Conservation (phyloP, 2,329 filamentous ascomycete genomes). For the Stenocarpella maydis region DNA sequence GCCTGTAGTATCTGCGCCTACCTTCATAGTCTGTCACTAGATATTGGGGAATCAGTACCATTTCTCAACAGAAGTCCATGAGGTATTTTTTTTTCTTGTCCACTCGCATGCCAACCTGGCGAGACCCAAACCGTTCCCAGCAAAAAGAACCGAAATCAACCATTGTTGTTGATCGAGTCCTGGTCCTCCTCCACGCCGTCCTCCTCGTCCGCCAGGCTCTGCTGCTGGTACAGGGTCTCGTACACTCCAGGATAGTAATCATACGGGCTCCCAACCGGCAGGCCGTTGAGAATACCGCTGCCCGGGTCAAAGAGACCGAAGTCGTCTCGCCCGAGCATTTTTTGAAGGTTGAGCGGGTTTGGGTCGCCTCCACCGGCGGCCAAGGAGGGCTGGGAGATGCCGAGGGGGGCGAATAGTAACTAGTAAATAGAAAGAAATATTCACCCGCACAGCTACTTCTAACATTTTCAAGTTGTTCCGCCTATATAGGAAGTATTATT, state of each 20-base stretch:
- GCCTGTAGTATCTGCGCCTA: too few species aligned
- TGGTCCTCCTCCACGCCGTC: neutral
- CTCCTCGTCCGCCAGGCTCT: neutral
- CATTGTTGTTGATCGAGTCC: neutral
- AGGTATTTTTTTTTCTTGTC: too few species aligned
- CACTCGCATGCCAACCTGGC: too few species aligned
- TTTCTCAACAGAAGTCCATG: too few species aligned
- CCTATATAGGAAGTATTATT: too few species aligned
- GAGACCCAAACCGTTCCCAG: neutral
- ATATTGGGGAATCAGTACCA: too few species aligned
- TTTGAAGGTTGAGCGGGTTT: neutral
- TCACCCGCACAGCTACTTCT: too few species aligned
- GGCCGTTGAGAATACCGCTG: neutral
- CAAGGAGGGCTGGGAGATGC: neutral
- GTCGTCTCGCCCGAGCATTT: neutral
- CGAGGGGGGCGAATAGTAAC: neutral
- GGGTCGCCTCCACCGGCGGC: neutral
- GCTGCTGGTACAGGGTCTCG: too few species aligned
- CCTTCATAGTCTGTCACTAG: too few species aligned
- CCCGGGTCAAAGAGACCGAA: neutral
- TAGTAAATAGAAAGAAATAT: too few species aligned
- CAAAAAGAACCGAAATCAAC: neutral
- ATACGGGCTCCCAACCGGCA: neutral
- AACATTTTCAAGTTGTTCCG: too few species aligned
- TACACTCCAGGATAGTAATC: neutral